A percentile compares a stretch with the other conserved stretches of the same genome.
phyloP scores from a whole-genome alignment of 129 eudicot species.

The Arctium lappa region DNA sequence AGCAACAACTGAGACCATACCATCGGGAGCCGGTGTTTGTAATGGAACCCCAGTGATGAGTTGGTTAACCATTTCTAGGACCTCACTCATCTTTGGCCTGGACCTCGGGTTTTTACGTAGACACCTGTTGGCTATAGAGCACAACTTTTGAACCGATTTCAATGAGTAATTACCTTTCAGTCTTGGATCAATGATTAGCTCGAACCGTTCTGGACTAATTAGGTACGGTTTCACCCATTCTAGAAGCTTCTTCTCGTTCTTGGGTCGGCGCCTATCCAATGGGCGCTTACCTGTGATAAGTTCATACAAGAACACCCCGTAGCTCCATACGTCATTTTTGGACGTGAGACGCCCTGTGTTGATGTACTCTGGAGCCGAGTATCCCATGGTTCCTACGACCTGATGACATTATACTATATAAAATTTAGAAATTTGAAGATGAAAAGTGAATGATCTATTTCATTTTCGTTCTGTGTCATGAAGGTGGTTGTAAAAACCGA shows the following conservation, averaged over 20 bases:
- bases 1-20: no score
- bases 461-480: no score
- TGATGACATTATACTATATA: neutral
- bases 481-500: neutral
- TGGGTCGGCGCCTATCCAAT: constrained; percentile 44
- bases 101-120: constrained; percentile 38
- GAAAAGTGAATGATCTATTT: no score
- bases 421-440: no score
- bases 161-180: constrained; percentile 38
- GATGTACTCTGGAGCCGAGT: constrained; percentile 64
- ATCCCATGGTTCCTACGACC: constrained; percentile 69
- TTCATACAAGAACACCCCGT: constrained; percentile 64
- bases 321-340: constrained; percentile 65
- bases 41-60: constrained; percentile 26
- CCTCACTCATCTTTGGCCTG: constrained; percentile 61
- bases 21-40: no score
- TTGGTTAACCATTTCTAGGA: constrained; percentile 49
- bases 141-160: constrained; percentile 49
- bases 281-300: constrained; percentile 65
- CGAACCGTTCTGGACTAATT: constrained; percentile 34
- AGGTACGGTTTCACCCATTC: constrained; percentile 66
- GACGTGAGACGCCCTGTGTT: constrained; percentile 56
- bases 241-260: constrained; percentile 50
- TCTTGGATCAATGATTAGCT: constrained; percentile 52
- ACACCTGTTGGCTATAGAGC: constrained; percentile 53